Base-by-base conservation (phyloP, 805 yeast species). In the Pichia exigua region DNA sequence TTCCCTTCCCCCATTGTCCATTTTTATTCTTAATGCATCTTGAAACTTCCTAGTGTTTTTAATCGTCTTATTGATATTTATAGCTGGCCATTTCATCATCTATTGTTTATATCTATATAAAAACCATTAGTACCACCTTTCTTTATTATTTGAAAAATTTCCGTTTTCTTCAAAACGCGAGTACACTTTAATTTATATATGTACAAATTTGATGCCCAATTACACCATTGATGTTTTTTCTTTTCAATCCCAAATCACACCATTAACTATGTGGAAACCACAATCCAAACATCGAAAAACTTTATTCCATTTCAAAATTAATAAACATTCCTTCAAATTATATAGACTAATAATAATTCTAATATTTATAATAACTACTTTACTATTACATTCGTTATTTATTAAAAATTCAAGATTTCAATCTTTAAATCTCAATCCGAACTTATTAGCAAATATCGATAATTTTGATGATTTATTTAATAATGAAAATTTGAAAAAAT, bases 391-490 rank as follows among this genome's bases (percentile, higher is more conserved):
- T 40, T 40, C 24, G 1, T 9, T 40, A 12, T 40, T 40, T 17
- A 40, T 20, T 11, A 40, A 40, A 40, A 40, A 40, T 20, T 40
- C 24, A 40, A 40, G 42, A 9, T 20, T 20, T 24, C 15, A 20
- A 18, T 15, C 27, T 13, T 17, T n/a, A 12, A 7, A 22, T 22
- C 21, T 15, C 17, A 35, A 35, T 15, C 20, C 20, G 11, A 17
- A 11, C 17, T 20, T 21, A 2, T 20, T 5, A 40, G 20, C 18
- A 40, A 20, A 6, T 24, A 9, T 24, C 15, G 24, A 44, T 4
- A 46, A 44, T 8, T 63, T 57, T 38, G 58, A 61, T 11, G 59
- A 61, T 10, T 49, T 56, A 44, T 65, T 55, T 27, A 30, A 53
- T 27, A n/a, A 24, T 11, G 35, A 53, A 10, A 46, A 50, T 9